Percentiles rank a stretch among this genome's conserved stretches.
phyloP scores from a whole-genome alignment of 345 rosid genomes.

The Eucalyptus pumila region DNA sequence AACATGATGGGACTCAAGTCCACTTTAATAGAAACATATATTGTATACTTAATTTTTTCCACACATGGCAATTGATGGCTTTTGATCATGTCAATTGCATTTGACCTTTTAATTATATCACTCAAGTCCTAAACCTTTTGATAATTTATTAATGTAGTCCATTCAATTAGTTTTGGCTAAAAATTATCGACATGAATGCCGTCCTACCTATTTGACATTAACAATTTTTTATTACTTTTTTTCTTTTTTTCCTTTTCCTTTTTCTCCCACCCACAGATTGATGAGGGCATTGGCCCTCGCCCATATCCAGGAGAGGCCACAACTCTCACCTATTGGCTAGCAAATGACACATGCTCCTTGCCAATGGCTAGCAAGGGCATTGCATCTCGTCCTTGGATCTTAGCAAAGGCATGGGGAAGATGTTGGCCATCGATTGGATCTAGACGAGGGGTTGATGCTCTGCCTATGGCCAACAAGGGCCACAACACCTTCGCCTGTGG shows the following conservation, averaged over 20 bases:
- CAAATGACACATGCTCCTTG: not conserved
- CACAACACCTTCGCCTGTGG: not conserved
- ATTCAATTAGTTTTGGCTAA: no score
- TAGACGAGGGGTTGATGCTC: no score
- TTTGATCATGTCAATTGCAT: no score
- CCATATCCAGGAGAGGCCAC: not conserved
- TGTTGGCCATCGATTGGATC: no score
- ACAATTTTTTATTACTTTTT: no score
- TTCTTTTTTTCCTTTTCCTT: no score
- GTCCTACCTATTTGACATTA: accelerated
- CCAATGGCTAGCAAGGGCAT: not conserved
- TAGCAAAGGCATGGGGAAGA: no score
- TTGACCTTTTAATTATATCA: no score
- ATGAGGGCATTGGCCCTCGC: not conserved
- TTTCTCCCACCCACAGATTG: not conserved
- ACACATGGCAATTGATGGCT: not conserved
- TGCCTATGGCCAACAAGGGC: not conserved
- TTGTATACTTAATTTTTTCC: not conserved
- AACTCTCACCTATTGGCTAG: not conserved
- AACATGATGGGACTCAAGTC: not conserved
- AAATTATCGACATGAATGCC: accelerated
- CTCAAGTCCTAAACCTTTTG: no score
- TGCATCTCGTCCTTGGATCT: no score
- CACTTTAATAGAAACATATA: not conserved
- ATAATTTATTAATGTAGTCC: not conserved